A percentile compares a stretch with the other conserved stretches of the same genome.
Evolutionary conservation across 345 rosid species (phyloP).

Genomic region (Trapa bicornis): DNA sequence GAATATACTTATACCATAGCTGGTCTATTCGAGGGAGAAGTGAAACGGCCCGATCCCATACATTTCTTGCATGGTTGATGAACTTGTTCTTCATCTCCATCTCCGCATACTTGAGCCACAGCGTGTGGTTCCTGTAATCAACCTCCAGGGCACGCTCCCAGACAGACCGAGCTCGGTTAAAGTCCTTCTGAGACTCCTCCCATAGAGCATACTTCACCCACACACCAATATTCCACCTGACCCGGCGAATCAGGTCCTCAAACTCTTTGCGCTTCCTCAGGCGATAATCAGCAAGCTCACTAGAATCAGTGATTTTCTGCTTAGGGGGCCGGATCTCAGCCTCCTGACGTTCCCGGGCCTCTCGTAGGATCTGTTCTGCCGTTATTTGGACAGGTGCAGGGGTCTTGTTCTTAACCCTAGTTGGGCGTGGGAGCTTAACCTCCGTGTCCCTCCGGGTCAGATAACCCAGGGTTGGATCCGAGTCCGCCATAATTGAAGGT

Average conservation of each 20-base stretch:
- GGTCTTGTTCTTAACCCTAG: conserved; percentile 81
- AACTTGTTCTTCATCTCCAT: conserved; percentile 87
- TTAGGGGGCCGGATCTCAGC: conserved; percentile 81
- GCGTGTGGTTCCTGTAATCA: conserved; percentile 61
- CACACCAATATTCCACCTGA: conserved; percentile 48
- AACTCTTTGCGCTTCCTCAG: conserved; percentile 65
- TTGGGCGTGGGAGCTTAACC: conserved; percentile 78
- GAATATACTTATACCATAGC: conserved; percentile 86
- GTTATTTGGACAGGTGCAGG: conserved; percentile 84
- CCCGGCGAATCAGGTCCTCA: conserved; percentile 67
- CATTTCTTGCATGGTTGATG: conserved; percentile 66
- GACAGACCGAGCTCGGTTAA: conserved; percentile 68
- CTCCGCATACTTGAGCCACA: conserved; percentile 86
- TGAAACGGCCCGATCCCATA: conserved; percentile 77
- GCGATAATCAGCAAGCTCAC: conserved; percentile 66
- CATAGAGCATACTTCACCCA: conserved; percentile 88
- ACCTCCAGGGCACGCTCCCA: conserved; percentile 85
- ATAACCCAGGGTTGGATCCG: conserved; percentile 63
- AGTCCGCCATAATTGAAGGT: conserved; percentile 31
- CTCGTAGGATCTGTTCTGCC: conserved; percentile 77
- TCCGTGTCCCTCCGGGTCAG: conserved; percentile 73
- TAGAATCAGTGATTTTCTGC: conserved; percentile 61
- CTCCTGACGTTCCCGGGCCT: conserved; percentile 77
- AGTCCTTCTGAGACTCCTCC: conserved; percentile 94
- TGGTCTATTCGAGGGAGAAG: conserved; percentile 75